phyloP scores from a whole-genome alignment of 176 grass and related monocot genomes.

The Aechmea fasciata region DNA sequence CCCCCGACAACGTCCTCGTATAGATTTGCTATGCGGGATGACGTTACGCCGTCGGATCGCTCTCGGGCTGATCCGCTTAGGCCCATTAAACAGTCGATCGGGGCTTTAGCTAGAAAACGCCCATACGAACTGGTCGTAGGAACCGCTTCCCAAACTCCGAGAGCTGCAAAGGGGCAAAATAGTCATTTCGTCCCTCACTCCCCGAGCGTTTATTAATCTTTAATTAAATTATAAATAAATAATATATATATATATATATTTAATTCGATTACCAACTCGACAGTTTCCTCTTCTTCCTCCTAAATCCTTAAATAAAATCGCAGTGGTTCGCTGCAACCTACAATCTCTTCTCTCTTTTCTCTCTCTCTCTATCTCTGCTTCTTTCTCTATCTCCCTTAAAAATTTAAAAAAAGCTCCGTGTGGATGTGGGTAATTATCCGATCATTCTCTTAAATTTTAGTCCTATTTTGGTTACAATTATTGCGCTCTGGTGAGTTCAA shows the following conservation, averaged over 20 bases:
- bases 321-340: neutral
- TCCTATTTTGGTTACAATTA: neutral
- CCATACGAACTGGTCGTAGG: too few relatives aligned
- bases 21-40: neutral
- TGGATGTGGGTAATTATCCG: slow-evolving; percentile 1
- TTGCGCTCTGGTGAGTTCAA: neutral
- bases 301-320: neutral
- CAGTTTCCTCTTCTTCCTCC: neutral
- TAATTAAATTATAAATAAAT: too few relatives aligned
- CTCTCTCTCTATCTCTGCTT: neutral
- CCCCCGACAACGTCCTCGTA: neutral
- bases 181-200: neutral
- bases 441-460: neutral
- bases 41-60: neutral
- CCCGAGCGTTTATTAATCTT: too few relatives aligned
- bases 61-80: too few relatives aligned
- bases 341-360: neutral
- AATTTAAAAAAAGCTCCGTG: neutral
- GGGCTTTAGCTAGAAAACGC: too few relatives aligned
- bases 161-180: slow-evolving; percentile 13
- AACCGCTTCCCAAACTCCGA: too few relatives aligned
- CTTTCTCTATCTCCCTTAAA: neutral
- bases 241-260: neutral
- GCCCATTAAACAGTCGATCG: too few relatives aligned
- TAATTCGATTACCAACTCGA: neutral